phyloP scores from a whole-genome alignment of 2,329 filamentous ascomycete genomes.

The Neoascochyta sp. region DNA sequence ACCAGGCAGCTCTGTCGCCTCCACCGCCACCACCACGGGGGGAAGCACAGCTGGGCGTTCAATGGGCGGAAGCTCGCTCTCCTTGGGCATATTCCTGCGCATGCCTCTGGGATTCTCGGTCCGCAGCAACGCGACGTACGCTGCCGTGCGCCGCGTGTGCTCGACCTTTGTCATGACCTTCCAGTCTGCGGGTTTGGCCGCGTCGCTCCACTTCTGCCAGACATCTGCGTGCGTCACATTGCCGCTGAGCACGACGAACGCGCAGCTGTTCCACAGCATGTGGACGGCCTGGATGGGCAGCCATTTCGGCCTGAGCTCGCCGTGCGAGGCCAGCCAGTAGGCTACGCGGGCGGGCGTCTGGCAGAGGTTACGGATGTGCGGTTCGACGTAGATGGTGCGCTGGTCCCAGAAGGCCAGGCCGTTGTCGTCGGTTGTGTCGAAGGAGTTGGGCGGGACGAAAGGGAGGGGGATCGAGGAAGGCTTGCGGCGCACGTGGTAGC shows the following conservation, averaged over 20 bases:
- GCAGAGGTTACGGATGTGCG: constrained; percentile 30
- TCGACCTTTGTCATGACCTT: constrained; percentile 37
- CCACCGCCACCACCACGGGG: no score
- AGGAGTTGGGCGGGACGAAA: constrained; percentile 27
- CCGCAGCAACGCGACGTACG: constrained; percentile 27
- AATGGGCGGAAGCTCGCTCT: constrained; percentile 13
- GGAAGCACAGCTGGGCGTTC: constrained; percentile 18
- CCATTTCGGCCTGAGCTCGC: constrained; percentile 29
- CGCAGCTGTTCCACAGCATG: constrained; percentile 31
- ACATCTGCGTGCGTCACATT: constrained; percentile 28
- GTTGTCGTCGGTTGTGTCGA: constrained; percentile 23
- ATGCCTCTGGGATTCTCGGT: constrained; percentile 19
- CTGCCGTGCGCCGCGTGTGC: constrained; percentile 28
- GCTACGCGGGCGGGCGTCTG: constrained; percentile 30
- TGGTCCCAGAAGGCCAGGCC: constrained; percentile 36
- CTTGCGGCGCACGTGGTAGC: constrained; percentile 29
- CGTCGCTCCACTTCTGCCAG: constrained; percentile 31
- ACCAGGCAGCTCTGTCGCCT: no score
- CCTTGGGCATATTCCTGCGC: constrained; percentile 7
- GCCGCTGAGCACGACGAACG: constrained; percentile 34
- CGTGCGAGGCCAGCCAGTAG: constrained; percentile 29
- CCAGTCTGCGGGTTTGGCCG: constrained; percentile 29
- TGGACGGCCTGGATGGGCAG: constrained; percentile 35
- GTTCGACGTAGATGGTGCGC: constrained; percentile 38
- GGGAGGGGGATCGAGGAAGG: constrained; percentile 29